Evolutionary conservation across 192 early-diverging fungal genomes (phyloP), one percentile per base, ranked within the genome.

Genomic region (Allomyces arbusculus): DNA sequence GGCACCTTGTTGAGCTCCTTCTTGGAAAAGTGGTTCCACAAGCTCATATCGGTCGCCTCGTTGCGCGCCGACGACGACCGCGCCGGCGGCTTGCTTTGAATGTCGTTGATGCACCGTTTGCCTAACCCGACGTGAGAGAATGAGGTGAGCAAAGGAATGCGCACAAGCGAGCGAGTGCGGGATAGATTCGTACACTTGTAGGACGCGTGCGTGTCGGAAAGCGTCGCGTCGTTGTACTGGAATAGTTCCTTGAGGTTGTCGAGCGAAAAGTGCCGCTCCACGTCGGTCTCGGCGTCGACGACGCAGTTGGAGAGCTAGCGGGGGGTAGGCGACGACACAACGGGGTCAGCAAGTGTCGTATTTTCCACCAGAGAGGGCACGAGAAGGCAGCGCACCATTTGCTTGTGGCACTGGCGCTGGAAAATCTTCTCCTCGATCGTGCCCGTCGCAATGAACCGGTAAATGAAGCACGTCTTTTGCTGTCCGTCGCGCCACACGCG

Each of bases 361-460:
- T 23, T 6, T 8, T 7, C 33, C 33, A 40, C 3, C 4, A 40
- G 33, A 40, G 7, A 0, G 33, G 8, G 33, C 33, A 7, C 8
- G 63, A 6, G 28, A 14, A 0, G 64, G 26, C 26, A 23, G 62
- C 14, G 14, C 19, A 24, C 11, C 10, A 70, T 68, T 58, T 88
- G 86, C 67, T 91, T 91, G 69, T 86, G 85, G 3, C 82, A 84
- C 73, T 87, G 89, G 66, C 96, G 77, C 74, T 99, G 96, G 72
- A 99, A 99, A 43, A 99, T 95, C 73, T 99, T 99, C 68, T 99
- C 96, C 72, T 99, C 96, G 22, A 99, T 94, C 0, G 94, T 91
- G 4, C 96, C 96, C n/a, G 95, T 93, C 0, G 87, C 88, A 65
- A 95, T 94, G 63, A 99, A 91, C 10, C 95, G 85, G 75, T 99